phyloP scores from a whole-genome alignment of 2,329 filamentous ascomycete genomes.

The Geosmithia morbida region DNA sequence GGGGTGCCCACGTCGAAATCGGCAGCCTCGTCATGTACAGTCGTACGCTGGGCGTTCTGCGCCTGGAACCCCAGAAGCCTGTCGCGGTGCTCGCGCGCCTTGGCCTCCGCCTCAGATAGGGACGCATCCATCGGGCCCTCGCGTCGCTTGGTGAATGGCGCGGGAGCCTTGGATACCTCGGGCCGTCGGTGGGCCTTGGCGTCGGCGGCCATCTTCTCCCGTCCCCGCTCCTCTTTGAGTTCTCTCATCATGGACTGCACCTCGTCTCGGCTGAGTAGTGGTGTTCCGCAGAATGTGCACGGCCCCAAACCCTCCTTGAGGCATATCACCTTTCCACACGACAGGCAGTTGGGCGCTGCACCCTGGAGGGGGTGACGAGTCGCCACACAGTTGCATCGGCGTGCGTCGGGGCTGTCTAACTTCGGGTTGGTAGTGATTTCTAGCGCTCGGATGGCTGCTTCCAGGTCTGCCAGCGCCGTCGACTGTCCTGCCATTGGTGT shows the following conservation, averaged over 20 bases:
- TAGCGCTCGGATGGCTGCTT: constrained; percentile 73
- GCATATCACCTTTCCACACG: constrained; percentile 90
- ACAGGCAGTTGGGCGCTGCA: constrained; percentile 86
- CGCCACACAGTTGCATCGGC: constrained; percentile 78
- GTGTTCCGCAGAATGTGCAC: constrained; percentile 75
- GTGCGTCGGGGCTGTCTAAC: constrained; percentile 36
- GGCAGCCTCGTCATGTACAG: constrained; percentile 70
- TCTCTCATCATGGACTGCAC: constrained; percentile 76
- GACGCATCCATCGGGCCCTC: constrained; percentile 15
- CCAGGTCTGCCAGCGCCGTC: constrained; percentile 54
- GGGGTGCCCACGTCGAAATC: constrained; percentile 40
- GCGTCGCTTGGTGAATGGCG: constrained; percentile 39
- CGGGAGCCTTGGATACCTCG: constrained; percentile 46
- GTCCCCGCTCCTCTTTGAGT: constrained; percentile 71
- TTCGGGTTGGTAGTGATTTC: constrained; percentile 87
- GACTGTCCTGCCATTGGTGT: constrained; percentile 72
- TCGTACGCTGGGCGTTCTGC: constrained; percentile 72
- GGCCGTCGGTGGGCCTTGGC: constrained; percentile 53
- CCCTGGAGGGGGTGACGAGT: constrained; percentile 74
- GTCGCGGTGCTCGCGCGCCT: constrained; percentile 67
- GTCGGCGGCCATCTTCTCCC: constrained; percentile 73
- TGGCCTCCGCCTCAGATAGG: constrained; percentile 44
- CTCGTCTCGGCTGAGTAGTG: constrained; percentile 58
- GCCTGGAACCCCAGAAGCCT: constrained; percentile 70
- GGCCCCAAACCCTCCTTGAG: constrained; percentile 87